Conservation (phyloP, 768 basidiomycete genomes). For the Hebeloma cylindrosporum region DNA sequence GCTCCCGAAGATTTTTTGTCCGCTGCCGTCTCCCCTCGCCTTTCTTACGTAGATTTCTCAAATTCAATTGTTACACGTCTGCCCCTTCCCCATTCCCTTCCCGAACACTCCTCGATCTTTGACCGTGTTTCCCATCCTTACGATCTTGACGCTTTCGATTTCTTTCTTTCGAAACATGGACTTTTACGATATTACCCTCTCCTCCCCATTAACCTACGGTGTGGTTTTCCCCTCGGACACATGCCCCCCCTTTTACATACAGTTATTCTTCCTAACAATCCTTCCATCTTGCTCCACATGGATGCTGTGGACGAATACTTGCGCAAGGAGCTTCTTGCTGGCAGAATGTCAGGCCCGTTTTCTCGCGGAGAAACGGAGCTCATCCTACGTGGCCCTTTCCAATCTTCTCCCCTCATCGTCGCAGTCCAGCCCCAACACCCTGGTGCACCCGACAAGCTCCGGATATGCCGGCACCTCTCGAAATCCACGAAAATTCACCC, state of each 20-base stretch:
- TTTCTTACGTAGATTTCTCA: constrained; percentile 22
- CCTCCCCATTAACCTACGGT: constrained; percentile 27
- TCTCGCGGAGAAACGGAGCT: constrained; percentile 8
- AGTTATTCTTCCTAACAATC: constrained; percentile 24
- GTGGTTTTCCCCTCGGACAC: constrained; percentile 34
- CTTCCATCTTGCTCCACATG: constrained; percentile 7
- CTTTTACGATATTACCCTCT: constrained; percentile 27
- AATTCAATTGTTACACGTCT: constrained; percentile 15
- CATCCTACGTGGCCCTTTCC: constrained; percentile 28
- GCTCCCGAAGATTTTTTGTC: constrained; percentile 3
- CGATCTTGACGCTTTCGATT: constrained; percentile 25
- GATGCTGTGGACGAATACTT: constrained; percentile 21
- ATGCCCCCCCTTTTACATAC: constrained; percentile 25
- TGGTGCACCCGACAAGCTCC: constrained; percentile 22
- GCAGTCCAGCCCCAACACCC: constrained; percentile 21
- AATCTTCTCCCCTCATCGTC: constrained; percentile 28
- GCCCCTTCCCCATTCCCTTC: constrained; percentile 3
- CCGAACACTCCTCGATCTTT: constrained; percentile 20
- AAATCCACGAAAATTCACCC: constrained; percentile 14
- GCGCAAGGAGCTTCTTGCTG: constrained; percentile 15
- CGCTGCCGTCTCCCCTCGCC: constrained; percentile 2
- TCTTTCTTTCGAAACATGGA: constrained; percentile 19
- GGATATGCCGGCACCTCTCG: constrained; percentile 29
- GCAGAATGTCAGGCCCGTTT: constrained; percentile 29
- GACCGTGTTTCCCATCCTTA: constrained; percentile 31